These are phyloP conservation scores for Oropetium thomaeum DNA, from an alignment of 176 grass and related monocot species.

Conservation along the genomic window DNA sequence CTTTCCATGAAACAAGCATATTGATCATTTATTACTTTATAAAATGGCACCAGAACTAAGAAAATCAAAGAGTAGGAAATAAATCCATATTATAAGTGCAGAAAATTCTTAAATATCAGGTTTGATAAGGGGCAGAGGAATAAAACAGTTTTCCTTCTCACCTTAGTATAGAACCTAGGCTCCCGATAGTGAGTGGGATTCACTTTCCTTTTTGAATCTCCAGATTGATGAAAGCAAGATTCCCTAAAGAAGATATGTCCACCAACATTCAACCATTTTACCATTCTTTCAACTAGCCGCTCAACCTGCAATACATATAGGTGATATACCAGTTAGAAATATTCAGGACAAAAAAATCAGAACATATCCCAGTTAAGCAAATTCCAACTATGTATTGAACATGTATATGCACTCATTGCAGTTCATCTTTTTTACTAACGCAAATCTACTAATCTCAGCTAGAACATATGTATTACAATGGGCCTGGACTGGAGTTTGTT, in stretches of 20 bases:
- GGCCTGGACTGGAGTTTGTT: neutral
- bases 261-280: slow-evolving; percentile 89
- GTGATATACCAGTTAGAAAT: neutral
- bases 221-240: slow-evolving; percentile 99
- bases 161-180: slow-evolving; percentile 95
- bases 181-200: slow-evolving; percentile 97
- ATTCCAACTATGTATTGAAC: neutral
- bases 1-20: slow-evolving; percentile 36
- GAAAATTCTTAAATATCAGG: neutral
- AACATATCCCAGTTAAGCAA: neutral
- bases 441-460: neutral
- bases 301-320: slow-evolving; percentile 67
- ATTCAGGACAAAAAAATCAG: neutral
- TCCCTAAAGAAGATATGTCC: slow-evolving; percentile 97
- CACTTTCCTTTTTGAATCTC: slow-evolving; percentile 95
- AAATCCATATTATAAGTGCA: neutral
- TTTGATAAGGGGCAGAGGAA: neutral
- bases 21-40: slow-evolving; percentile 8
- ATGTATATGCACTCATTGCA: neutral
- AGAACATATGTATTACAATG: neutral
- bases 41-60: slow-evolving; percentile 6
- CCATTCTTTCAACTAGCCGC: slow-evolving; percentile 73
- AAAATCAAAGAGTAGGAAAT: neutral
- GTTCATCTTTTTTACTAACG: neutral
- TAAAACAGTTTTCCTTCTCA: slow-evolving; percentile 20